Percentiles rank a stretch among this genome's conserved stretches.
Evolutionary conservation across 208 protist genomes (phyloP).

Genomic region (Crithidia mellificae): DNA sequence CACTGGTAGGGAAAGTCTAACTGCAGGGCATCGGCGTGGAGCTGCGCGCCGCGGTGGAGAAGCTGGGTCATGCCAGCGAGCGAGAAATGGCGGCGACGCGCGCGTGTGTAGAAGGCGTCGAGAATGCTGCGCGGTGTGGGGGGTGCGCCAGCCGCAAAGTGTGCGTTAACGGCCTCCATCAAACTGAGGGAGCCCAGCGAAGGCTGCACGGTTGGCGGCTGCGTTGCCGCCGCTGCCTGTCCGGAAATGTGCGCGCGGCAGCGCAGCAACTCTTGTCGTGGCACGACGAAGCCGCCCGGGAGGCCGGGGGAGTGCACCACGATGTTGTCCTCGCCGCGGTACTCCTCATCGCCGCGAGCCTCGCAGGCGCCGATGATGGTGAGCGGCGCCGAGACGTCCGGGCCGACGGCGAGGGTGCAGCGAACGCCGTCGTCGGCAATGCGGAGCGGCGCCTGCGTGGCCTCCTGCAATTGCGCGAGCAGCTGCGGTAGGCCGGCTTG

Average conservation of each 20-base stretch:
- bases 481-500: constrained; percentile 5
- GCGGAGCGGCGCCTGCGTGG: not conserved
- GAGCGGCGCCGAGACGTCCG: constrained; percentile 27
- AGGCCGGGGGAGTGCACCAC: constrained; percentile 74
- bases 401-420: constrained; percentile 24
- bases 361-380: constrained; percentile 38
- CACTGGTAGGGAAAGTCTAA: constrained; percentile 85
- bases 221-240: not conserved
- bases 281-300: constrained; percentile 66
- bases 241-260: constrained; percentile 38
- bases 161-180: constrained; percentile 49
- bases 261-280: constrained; percentile 33
- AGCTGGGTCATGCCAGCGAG: constrained; percentile 50
- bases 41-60: constrained; percentile 41
- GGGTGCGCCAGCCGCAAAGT: constrained; percentile 5
- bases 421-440: constrained; percentile 22
- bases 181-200: constrained; percentile 57
- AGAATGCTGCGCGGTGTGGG: constrained; percentile 28
- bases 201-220: not conserved
- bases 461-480: constrained; percentile 15
- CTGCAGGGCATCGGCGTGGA: constrained; percentile 51
- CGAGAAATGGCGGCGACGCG: constrained; percentile 56
- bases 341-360: not conserved
- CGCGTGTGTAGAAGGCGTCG: constrained; percentile 49
- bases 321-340: constrained; percentile 27